These are phyloP conservation scores for Lipomyces starkeyi DNA, from an alignment of 805 yeast genomes.

Conservation along the genomic window DNA sequence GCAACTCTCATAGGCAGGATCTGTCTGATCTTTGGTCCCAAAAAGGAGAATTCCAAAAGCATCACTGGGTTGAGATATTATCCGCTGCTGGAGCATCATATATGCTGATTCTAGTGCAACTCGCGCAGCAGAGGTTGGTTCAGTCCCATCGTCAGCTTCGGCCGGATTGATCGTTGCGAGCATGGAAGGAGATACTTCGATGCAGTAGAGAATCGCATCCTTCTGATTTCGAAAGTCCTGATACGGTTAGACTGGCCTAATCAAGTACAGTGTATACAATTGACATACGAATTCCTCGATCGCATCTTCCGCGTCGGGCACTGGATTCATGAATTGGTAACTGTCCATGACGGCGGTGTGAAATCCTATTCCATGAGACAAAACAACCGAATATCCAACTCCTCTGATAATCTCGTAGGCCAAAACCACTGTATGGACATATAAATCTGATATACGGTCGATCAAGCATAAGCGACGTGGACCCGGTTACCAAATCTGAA, in stretches of 20 bases:
- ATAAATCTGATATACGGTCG: too few relatives aligned
- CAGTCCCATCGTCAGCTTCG: conserved; percentile 26
- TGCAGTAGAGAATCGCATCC: conserved; percentile 47
- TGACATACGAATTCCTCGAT: conserved; percentile 29
- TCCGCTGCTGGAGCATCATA: conserved; percentile 68
- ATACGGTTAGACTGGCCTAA: neutral
- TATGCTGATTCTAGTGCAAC: conserved; percentile 58
- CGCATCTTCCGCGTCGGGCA: conserved; percentile 11
- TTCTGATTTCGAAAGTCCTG: conserved; percentile 39
- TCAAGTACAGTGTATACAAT: neutral
- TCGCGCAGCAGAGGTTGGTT: conserved; percentile 28
- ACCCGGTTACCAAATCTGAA: too few relatives aligned
- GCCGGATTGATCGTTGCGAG: conserved; percentile 25
- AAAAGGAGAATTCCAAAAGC: conserved; percentile 75
- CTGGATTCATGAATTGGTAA: neutral
- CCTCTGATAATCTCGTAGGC: too few relatives aligned
- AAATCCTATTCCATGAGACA: neutral
- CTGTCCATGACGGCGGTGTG: neutral
- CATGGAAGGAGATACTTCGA: conserved; percentile 47
- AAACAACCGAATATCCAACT: neutral
- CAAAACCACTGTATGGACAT: too few relatives aligned
- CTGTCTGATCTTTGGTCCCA: conserved; percentile 44
- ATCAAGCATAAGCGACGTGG: too few relatives aligned
- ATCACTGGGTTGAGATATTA: conserved; percentile 68
- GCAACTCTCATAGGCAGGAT: conserved; percentile 33